Base-by-base conservation (phyloP, 2,329 filamentous ascomycete species). In the Alternaria rosae region DNA sequence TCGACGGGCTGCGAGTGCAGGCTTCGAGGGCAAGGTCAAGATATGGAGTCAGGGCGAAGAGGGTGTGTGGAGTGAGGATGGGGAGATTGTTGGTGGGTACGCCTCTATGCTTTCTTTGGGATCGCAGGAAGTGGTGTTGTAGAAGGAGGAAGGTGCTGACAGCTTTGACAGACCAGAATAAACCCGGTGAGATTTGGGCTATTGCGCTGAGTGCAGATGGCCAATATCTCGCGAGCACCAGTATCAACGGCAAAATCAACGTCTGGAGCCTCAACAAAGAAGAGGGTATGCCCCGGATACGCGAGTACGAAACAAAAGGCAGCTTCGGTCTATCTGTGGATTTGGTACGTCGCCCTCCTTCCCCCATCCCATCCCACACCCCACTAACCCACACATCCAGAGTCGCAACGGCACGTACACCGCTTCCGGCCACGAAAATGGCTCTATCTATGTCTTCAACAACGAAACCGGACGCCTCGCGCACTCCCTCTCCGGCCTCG, bases 361-460 rank as follows among this genome's bases (percentile, higher is more conserved):
- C 6, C 7, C 12, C 17, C 20, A 7, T 10, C 10, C 4, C 9
- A 23, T 17, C 7, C 7, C 6, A 38, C 2, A 1, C n/a, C 32
- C 30, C 28, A 11, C 61, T 68, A 28, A 68, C 20, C 23, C 10
- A 25, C 30, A 4, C 57, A 17, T 32, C 17, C 62, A 88, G 86
- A 89, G 87, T 62, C 77, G 82, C 20, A 91, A 99, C 78, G 94
- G 94, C 55, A 89, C 88, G 65, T 91, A 93, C 78, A 96, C 94
- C 28, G 94, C 94, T 5, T 96, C 91, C 54, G 95, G 95, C 0
- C 94, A 99, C 80, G 92, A 97, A 78, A 97, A 92, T 73, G 95
- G 95, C 15, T 90, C 89, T 12, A 87, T 98, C 65, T 97, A 97
- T 81, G 89, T 99, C 64, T 99, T 98, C 85, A 94, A 93, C 83